Evolutionary conservation across 192 early-diverging fungal species (phyloP).

Genomic region (Radiomyces spectabilis): DNA sequence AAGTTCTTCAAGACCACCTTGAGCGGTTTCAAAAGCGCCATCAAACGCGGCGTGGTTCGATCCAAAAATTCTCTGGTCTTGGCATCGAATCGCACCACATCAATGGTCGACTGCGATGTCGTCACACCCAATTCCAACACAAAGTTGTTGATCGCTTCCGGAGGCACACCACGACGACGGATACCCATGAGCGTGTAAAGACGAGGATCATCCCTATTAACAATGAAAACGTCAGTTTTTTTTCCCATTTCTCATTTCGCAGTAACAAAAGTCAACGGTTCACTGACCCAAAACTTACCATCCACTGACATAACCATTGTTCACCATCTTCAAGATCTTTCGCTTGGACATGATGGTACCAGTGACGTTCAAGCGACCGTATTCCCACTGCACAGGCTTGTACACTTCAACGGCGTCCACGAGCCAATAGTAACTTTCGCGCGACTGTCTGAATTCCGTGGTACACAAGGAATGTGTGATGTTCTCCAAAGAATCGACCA

Average conservation of each 20-base stretch:
- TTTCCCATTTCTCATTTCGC: too few relatives aligned
- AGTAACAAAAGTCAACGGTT: too few relatives aligned
- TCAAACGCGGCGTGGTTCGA: constrained; percentile 85
- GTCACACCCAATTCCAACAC: constrained; percentile 88
- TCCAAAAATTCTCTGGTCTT: constrained; percentile 93
- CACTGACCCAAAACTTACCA: constrained; percentile 58
- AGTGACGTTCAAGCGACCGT: constrained; percentile 88
- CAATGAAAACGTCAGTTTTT: not conserved
- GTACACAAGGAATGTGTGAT: constrained; percentile 99
- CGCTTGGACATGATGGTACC: constrained; percentile 97
- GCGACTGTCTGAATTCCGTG: constrained; percentile 87
- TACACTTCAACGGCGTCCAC: constrained; percentile 97
- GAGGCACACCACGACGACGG: constrained; percentile 94
- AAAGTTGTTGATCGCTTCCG: constrained; percentile 97
- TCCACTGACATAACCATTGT: constrained; percentile 64
- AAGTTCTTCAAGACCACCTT: constrained; percentile 88
- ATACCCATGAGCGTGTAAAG: constrained; percentile 93
- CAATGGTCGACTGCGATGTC: constrained; percentile 74
- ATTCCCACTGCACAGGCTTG: constrained; percentile 99
- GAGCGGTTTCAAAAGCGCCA: constrained; percentile 86
- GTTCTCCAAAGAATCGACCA: constrained; percentile 99
- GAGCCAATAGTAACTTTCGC: constrained; percentile 99
- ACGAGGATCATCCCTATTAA: constrained; percentile 83
- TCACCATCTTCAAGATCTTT: constrained; percentile 89
- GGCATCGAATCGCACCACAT: constrained; percentile 86